Percentiles rank a stretch among this genome's conserved stretches.
These are phyloP conservation scores for Mycena latifolia DNA, from an alignment of 768 basidiomycete species.

Conservation along the genomic window DNA sequence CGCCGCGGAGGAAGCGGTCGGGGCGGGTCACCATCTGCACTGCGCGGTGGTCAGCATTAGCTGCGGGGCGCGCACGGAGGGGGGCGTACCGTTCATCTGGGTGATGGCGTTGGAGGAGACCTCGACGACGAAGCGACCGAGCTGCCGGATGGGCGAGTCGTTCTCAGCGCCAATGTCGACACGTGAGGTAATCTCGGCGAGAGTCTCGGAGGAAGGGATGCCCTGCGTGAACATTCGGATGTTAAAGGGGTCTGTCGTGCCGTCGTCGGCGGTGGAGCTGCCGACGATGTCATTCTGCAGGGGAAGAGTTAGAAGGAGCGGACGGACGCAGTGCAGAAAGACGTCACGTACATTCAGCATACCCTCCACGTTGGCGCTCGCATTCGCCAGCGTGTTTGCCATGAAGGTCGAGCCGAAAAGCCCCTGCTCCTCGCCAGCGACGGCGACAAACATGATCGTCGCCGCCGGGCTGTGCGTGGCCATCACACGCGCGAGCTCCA, in stretches of 20 bases:
- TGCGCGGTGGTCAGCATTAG: slow-evolving; percentile 33
- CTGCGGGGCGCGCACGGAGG: background rate
- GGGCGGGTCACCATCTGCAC: slow-evolving; percentile 65
- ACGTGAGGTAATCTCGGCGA: slow-evolving; percentile 47
- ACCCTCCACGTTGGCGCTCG: slow-evolving; percentile 64
- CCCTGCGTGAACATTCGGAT: slow-evolving; percentile 67
- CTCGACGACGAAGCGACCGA: slow-evolving; percentile 65
- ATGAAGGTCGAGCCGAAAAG: slow-evolving; percentile 62
- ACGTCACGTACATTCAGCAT: slow-evolving; percentile 54
- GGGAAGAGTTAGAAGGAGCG: background rate
- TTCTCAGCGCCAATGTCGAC: slow-evolving; percentile 65
- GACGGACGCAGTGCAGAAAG: background rate
- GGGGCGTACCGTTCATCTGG: slow-evolving; percentile 59
- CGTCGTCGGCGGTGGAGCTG: slow-evolving; percentile 62
- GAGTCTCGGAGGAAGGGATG: slow-evolving; percentile 59
- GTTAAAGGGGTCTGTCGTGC: slow-evolving; percentile 58
- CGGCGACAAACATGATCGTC: slow-evolving; percentile 64
- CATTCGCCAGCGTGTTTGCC: slow-evolving; percentile 55
- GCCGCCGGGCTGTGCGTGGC: slow-evolving; percentile 60
- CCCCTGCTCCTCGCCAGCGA: slow-evolving; percentile 63
- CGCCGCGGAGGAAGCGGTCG: slow-evolving; percentile 68
- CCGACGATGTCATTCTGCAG: slow-evolving; percentile 65
- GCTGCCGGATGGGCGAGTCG: slow-evolving; percentile 63
- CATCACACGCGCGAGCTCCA: slow-evolving; percentile 66
- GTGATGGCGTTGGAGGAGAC: slow-evolving; percentile 62